Evolutionary conservation across 768 basidiomycete species (phyloP).

Genomic region (Omphalotus guepiniiformis): DNA sequence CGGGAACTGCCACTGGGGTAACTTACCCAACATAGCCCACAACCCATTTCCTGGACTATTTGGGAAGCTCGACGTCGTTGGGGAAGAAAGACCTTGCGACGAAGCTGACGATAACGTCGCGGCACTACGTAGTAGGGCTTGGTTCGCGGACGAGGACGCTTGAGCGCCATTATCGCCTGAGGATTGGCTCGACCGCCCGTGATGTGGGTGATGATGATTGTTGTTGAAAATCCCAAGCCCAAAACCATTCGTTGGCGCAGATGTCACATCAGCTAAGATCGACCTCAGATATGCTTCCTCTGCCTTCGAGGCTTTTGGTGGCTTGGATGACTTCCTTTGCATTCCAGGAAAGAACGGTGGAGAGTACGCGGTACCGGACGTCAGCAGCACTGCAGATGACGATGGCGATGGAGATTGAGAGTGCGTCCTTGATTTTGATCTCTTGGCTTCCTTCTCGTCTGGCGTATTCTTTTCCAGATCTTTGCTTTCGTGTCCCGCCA

Average conservation of each 20-base stretch:
- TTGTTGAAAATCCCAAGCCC: conserved; percentile 51
- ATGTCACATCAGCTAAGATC: conserved; percentile 61
- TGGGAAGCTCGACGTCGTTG: conserved; percentile 5
- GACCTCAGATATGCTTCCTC: conserved; percentile 66
- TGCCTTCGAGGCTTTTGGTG: conserved; percentile 49
- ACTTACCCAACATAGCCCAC: conserved; percentile 40
- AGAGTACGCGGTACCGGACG: conserved; percentile 18
- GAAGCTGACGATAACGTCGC: not conserved
- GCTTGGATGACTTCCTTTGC: conserved; percentile 42
- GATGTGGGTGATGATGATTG: conserved; percentile 19
- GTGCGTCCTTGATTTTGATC: conserved; percentile 1
- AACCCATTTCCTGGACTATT: conserved; percentile 28
- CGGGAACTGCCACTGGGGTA: too few relatives aligned
- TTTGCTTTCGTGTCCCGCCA: too few relatives aligned
- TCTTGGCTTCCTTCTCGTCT: not conserved
- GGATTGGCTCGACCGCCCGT: conserved; percentile 9
- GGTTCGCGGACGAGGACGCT: conserved; percentile 16
- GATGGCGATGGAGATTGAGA: conserved; percentile 2
- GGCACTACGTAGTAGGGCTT: not conserved
- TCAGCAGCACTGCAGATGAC: conserved; percentile 9
- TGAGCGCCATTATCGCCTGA: conserved; percentile 11
- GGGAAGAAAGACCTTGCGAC: conserved; percentile 6
- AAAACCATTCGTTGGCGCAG: conserved; percentile 27
- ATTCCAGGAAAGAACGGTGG: conserved; percentile 17
- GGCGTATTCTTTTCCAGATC: not conserved